Base-by-base conservation (phyloP, 2,329 filamentous ascomycete genomes). In the Penicillium sp. region DNA sequence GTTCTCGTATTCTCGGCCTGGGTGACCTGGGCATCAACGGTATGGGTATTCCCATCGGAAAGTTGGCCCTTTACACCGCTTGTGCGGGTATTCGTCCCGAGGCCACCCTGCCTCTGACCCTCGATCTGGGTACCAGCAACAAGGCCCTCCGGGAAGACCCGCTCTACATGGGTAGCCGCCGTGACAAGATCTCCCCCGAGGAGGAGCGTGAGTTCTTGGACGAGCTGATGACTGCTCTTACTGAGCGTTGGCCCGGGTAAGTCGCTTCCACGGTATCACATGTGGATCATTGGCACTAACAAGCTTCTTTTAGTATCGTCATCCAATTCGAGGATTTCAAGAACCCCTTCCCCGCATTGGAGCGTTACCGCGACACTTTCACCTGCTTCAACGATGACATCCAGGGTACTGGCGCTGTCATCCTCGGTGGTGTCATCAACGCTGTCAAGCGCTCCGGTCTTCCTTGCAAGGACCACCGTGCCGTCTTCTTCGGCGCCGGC, bases 381-480 rank as follows among this genome's bases (percentile, higher is more conserved):
- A 92, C 90, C 75, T 95, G 90, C 82, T 99, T 99, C 85, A 97
- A 97, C 75, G 94, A 97, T 70, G 93, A 99, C 72, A 94, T 99
- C 70, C 93, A 97, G 80, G 93, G 93, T 62, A 97, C 94, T 65
- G 94, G 94, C 65, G 92, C 93, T 59, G 94, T 99, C 68, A 92
- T 97, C 58, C 83, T 97, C 51, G 93, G 84, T 60, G 93, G 93
- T 65, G 82, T 89, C 73, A 85, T 89, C 76, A 84, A 82, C 61
- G 82, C 82, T 27, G 91, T 96, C 56, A 93, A 93, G 77, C 85
- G 90, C 57, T 95, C 92, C 13, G 89, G 88, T 48, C 86, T 96
- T 14, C 89, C 91, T 27, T 78, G 92, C 47, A 89, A 91, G 75
- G 91, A 97, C 68, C 94, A 99, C 76, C 89, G 89, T 51, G 89